Base-by-base conservation (phyloP, 1,139 yeast genomes). In the Candida sanyaensis region DNA sequence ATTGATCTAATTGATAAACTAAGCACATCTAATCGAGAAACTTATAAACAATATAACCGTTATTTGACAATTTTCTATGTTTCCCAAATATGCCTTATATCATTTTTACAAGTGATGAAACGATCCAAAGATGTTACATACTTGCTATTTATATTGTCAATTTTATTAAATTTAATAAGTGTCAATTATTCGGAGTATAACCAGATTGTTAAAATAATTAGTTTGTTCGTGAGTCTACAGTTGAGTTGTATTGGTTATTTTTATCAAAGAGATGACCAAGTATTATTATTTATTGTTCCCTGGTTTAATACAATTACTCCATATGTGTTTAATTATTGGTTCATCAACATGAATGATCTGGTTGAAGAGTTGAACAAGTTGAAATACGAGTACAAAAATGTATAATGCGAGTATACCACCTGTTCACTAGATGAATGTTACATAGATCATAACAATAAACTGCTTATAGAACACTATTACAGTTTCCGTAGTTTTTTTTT, bases 301-400 rank as follows among this genome's bases (percentile, higher is more conserved):
- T 38, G 41, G 41, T 38, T 38, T 29, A 38, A 38, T 29, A 28
- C 24, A 10, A 29, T 38, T 13, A 38, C 33, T 7, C 41, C 41
- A 9, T 38, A 30, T 17, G 32, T 38, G 13, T 38, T 38, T 28
- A 17, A 13, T 28, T 38, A 38, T 38, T 38, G 41, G 41, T 38
- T 29, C 13, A 38, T 26, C 7, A 29, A 28, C 21, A 38, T 38
- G 41, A 21, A 38, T 29, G 26, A 38, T 8, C 34, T 38, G 41
- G 41, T 38, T 29, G 23, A 28, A 10, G 27, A 38, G 24, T 38
- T 38, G 41, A 38, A 38, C 9, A 30, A 38, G 21, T 38, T 38
- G 33, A 38, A 38, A 38, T 38, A 38, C 13, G 41, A 38, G 27
- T 38, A 38, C 11, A 38, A 38, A 26, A 38, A 38, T 38, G 41